Percentiles rank a stretch among this genome's conserved stretches.
phyloP scores from a whole-genome alignment of 225 moss, liverwort and hornwort species.

The Lunularia cruciata region DNA sequence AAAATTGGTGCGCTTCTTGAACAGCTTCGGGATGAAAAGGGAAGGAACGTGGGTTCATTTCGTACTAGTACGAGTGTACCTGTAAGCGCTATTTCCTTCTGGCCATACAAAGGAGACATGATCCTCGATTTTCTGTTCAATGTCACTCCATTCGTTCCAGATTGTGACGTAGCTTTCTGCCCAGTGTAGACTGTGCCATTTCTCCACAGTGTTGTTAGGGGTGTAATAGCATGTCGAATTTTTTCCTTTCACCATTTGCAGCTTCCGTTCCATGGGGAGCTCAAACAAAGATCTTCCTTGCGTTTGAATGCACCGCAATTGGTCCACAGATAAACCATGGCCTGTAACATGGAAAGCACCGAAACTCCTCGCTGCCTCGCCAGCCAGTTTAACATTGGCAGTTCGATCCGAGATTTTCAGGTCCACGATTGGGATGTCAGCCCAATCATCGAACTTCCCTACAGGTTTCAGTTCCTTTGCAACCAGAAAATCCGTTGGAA shows the following conservation, averaged over 20 bases:
- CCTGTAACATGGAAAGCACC: constrained; percentile 15
- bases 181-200: constrained; percentile 27
- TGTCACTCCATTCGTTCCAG: constrained; percentile 14
- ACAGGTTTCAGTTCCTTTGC: no score
- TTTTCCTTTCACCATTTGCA: neutral
- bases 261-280: constrained; percentile 2
- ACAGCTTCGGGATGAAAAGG: no score
- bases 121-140: neutral
- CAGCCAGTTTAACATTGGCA: no score
- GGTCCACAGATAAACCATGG: constrained; percentile 5
- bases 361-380: constrained; percentile 5
- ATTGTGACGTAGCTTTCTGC: constrained; percentile 32
- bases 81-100: neutral
- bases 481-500: no score
- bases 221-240: neutral
- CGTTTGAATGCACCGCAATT: neutral
- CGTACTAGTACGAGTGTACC: no score
- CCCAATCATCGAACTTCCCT: no score
- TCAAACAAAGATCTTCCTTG: constrained; percentile 3
- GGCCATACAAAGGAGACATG: neutral
- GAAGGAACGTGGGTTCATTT: constrained; percentile 12
- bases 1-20: neutral
- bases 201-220: neutral
- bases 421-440: no score
- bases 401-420: no score